phyloP scores from a whole-genome alignment of 2,329 filamentous ascomycete species.

The Phyllosticta citribraziliensis region DNA sequence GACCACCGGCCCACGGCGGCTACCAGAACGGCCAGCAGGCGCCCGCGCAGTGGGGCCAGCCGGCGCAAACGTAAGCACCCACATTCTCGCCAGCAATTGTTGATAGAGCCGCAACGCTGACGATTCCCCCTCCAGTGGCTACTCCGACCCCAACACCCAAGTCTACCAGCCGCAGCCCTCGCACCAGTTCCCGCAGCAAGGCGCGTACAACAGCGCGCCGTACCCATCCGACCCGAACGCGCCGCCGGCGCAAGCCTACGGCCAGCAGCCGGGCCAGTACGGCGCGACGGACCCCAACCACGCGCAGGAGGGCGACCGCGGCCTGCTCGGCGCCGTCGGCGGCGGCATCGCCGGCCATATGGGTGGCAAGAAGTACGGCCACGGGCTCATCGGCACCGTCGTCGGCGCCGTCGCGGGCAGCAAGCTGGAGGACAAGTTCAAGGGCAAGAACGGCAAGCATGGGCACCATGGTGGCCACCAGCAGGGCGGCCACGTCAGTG shows the following conservation, averaged over 20 bases:
- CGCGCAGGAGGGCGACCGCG: conserved; percentile 46
- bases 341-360: conserved; percentile 49
- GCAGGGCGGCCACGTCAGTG: neutral
- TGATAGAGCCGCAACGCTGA: neutral
- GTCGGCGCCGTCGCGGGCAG: conserved; percentile 48
- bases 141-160: conserved; percentile 2
- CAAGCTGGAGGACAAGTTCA: conserved; percentile 45
- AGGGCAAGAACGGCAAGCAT: conserved; percentile 21
- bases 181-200: conserved; percentile 20
- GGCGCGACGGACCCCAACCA: conserved; percentile 26
- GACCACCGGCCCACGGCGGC: conserved; percentile 39
- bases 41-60: conserved; percentile 5
- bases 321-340: conserved; percentile 46
- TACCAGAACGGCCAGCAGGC: conserved; percentile 37
- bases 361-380: conserved; percentile 45
- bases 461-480: conserved; percentile 1
- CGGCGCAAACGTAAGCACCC: neutral
- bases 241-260: conserved; percentile 10
- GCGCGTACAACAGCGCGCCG: conserved; percentile 17
- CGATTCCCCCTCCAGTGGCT: neutral
- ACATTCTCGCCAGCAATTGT: neutral
- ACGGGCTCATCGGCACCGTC: conserved; percentile 48
- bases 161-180: conserved; percentile 7
- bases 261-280: conserved; percentile 16
- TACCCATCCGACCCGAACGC: conserved; percentile 20